Conservation (phyloP, 2,329 filamentous ascomycete genomes). For the Trichophyton simii region DNA sequence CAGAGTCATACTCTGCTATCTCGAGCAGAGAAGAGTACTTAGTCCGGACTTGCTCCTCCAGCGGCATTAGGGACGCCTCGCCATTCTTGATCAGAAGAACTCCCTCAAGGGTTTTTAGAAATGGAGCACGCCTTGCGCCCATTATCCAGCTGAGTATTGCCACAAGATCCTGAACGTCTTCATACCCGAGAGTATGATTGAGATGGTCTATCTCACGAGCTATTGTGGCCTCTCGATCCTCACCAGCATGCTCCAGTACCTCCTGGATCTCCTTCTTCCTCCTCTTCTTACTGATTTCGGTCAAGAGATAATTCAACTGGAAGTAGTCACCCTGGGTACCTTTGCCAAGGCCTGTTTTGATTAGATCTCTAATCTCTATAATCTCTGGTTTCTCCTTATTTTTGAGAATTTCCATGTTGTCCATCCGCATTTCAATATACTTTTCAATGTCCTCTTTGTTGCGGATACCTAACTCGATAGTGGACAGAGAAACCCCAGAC, state of each 20-base stretch:
- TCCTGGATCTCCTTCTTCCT: constrained; percentile 19
- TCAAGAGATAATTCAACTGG: constrained; percentile 17
- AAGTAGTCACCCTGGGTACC: constrained; percentile 19
- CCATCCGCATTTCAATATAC: constrained; percentile 18
- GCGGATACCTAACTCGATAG: constrained; percentile 14
- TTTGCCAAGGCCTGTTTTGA: constrained; percentile 14
- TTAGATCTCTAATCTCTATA: constrained; percentile 14
- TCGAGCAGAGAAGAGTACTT: constrained; percentile 18
- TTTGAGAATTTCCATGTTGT: constrained; percentile 18
- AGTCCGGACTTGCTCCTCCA: constrained; percentile 15
- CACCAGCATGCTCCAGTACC: constrained; percentile 17
- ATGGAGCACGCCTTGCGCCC: constrained; percentile 13
- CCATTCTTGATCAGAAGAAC: constrained; percentile 17
- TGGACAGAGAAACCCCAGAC: constrained; percentile 8
- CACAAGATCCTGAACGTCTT: constrained; percentile 21
- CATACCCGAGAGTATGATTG: constrained; percentile 15
- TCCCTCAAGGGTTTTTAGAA: constrained; percentile 15
- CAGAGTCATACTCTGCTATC: constrained; percentile 7
- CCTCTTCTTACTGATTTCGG: constrained; percentile 19
- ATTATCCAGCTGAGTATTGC: constrained; percentile 20
- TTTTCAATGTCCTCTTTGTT: constrained; percentile 17
- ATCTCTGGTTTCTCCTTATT: constrained; percentile 14
- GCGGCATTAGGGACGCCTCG: constrained; percentile 16
- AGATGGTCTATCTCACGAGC: constrained; percentile 17
- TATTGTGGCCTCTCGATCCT: constrained; percentile 18